Evolutionary conservation across 352 stramenopile genomes (phyloP), one percentile per base, ranked within the genome.

Genomic region (Aphanomyces invadans): DNA sequence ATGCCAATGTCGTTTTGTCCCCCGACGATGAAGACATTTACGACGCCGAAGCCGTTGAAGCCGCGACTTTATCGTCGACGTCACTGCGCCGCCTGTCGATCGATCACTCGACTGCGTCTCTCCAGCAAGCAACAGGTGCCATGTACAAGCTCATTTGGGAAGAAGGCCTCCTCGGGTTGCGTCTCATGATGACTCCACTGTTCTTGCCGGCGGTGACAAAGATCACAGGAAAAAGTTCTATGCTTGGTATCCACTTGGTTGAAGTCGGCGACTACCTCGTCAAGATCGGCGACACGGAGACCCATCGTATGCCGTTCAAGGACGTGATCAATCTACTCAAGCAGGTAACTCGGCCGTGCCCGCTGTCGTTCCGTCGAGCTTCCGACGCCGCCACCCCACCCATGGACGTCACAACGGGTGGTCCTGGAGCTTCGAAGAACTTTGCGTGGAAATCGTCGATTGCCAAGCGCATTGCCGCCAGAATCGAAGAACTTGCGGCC

Each of bases 291-390:
- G 74, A 79, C 15, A 79, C 78, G 1, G 55, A 77, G 15, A 95
- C 81, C 3, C 71, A 77, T 3, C 83, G 92, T 28, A 89, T 95
- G 84, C 78, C 91, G 45, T 92, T 95, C 62, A 77, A 89, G 44
- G 81, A 92, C 17, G 80, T 84, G 17, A 95, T 95, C 65, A 72
- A 82, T 21, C 90, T 87, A 66, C 55, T 95, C 46, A 95, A 95
- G 52, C 81, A 90, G 31, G 84, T 82, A 9, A 56, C 71, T 5
- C 92, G 92, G 71, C 86, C 86, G 0, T 90, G 80, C 59, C 79
- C 83, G 46, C 70, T 95, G 12, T 80, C 90, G 33, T 95, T 95
- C 51, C 72, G 81, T 21, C 75, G 86, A 10, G 59, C 84, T n/a
- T 67, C 60, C 38, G 33, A 67, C 33, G 74, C 73, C 49, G 77